Percentiles rank a stretch among this genome's conserved stretches.
Evolutionary conservation across 768 basidiomycete species (phyloP).

Genomic region (Termitomyces sp.): DNA sequence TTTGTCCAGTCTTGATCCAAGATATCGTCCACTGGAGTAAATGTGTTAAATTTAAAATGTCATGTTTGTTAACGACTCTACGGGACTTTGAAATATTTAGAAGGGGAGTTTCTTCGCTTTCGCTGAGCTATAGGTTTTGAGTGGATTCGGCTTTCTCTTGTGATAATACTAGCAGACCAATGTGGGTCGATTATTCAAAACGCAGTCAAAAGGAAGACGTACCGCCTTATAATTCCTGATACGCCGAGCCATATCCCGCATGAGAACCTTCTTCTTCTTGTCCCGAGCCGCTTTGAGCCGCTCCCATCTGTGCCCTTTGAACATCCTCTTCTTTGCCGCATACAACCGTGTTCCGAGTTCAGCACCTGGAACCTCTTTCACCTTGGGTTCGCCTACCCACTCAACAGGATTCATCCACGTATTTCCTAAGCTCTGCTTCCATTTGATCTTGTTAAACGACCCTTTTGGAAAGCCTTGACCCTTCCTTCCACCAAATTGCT

Average conservation of each 20-base stretch:
- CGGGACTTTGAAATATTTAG: slow-evolving; percentile 26
- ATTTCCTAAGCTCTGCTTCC: slow-evolving; percentile 7
- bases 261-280: slow-evolving; percentile 45
- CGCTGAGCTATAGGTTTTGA: slow-evolving; percentile 42
- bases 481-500: slow-evolving; percentile 2
- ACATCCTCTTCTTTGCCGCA: slow-evolving; percentile 76
- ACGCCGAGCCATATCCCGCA: slow-evolving; percentile 68
- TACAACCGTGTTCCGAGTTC: slow-evolving; percentile 63
- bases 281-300: slow-evolving; percentile 43
- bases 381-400: slow-evolving; percentile 42
- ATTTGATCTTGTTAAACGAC: slow-evolving; percentile 3
- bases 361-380: slow-evolving; percentile 39
- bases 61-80: not conserved
- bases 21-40: not conserved
- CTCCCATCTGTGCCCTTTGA: slow-evolving; percentile 93
- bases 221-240: slow-evolving; percentile 64
- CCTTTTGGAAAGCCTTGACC: slow-evolving; percentile 3
- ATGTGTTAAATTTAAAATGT: not conserved
- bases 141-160: slow-evolving; percentile 50
- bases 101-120: slow-evolving; percentile 59
- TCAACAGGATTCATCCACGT: slow-evolving; percentile 28
- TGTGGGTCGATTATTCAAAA: not conserved
- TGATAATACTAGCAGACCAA: slow-evolving; percentile 34
- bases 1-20: not conserved
- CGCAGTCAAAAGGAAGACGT: slow-evolving; percentile 19